Base-by-base conservation (phyloP, 2,329 filamentous ascomycete species). In the Fusarium longipes region DNA sequence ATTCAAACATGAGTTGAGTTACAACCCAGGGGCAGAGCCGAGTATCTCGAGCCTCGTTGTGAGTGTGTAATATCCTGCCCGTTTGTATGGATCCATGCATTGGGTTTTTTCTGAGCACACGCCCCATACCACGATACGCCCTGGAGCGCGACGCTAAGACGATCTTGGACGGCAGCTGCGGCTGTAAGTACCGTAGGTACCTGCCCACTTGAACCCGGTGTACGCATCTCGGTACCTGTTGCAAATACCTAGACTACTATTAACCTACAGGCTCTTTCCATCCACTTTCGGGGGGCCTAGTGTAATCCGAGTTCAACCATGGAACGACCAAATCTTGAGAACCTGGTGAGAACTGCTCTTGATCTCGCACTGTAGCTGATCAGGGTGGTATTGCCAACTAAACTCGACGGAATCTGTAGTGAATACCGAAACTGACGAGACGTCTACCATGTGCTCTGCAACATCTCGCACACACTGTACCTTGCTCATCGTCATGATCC, bases 151-250 rank as follows among this genome's bases (percentile, higher is more conserved):
- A 52, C 43, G 30, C 50, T 38, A 40, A 43, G 27, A 55, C 27
- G 15, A 38, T 38, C 36, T 52, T 50, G 39, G 27, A 59, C 57
- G 62, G 51, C 48, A 60, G 57, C 57, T 72, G 71, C 71, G 71
- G 71, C 69, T 73, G 67, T 70, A 71, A 63, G 71, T 73, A 73
- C 71, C 66, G 44, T 42, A 73, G 56, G 71, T 73, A 73, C 67
- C 70, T 67, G 48, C 38, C 54, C 50, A 47, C 50, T 42, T n/a
- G n/a, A n/a, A n/a, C n/a, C n/a, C n/a, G n/a, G n/a, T n/a, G n/a
- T n/a, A n/a, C 33, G 42, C 14, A 33, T 39, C 8, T 33, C 44
- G 27, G 22, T 44, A 44, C 44, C 43, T 44, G 32, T 58, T 20
- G 35, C 51, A 51, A 38, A 39, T 42, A n/a, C n/a, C n/a, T n/a